Conservation (phyloP, 805 yeast genomes). For the Starmerella lactis-condensi region DNA sequence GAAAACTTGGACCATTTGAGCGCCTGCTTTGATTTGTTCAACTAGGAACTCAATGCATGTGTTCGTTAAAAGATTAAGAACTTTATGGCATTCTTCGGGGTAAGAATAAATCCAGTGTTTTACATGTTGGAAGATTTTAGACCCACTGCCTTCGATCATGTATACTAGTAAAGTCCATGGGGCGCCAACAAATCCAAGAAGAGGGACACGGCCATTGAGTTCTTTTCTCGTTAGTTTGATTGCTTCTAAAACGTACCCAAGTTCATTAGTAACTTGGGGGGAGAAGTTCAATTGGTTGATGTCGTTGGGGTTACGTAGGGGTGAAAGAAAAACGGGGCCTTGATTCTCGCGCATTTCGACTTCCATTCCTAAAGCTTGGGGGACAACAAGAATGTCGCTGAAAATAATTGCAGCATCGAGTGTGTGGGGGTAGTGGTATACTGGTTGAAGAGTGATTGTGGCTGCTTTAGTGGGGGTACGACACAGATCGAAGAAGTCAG, state of each 20-base stretch:
- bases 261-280: constrained; percentile 52
- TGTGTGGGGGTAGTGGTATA: constrained; percentile 71
- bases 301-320: constrained; percentile 53
- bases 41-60: constrained; percentile 85
- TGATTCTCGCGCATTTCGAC: constrained; percentile 86
- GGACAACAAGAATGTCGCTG: constrained; percentile 85
- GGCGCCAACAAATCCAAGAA: constrained; percentile 90
- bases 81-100: constrained; percentile 49
- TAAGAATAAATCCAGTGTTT: constrained; percentile 80
- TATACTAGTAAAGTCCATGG: constrained; percentile 95
- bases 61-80: constrained; percentile 64
- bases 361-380: constrained; percentile 95
- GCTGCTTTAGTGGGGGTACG: constrained; percentile 86
- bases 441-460: constrained; percentile 87
- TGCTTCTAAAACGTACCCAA: constrained; percentile 92
- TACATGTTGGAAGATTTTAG: constrained; percentile 75
- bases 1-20: constrained; percentile 91
- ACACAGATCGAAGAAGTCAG: constrained; percentile 91
- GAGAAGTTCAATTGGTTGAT: constrained; percentile 28
- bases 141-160: constrained; percentile 96
- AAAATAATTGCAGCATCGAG: constrained; percentile 95
- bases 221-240: constrained; percentile 76
- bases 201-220: constrained; percentile 77
- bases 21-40: constrained; percentile 91
- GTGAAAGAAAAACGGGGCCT: constrained; percentile 85